Evolutionary conservation across 208 protist genomes (phyloP), one percentile per base, ranked within the genome.

Genomic region (Phytomonas francai): DNA sequence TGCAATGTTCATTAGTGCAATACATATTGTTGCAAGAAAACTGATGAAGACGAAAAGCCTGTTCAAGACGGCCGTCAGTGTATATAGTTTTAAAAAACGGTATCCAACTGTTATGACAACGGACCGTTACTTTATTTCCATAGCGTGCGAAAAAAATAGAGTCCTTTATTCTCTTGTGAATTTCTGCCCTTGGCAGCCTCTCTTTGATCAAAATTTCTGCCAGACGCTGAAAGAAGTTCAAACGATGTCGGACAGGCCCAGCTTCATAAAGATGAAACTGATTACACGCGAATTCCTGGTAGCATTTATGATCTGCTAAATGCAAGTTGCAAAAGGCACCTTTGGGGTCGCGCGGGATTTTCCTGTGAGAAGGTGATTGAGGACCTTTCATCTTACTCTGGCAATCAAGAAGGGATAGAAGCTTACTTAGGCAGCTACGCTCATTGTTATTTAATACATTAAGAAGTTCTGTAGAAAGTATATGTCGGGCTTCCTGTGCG

Each of bases 11-110:
- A 68, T 92, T 76, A 0, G 65, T 69, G 42, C 88, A 94, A 19
- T 56, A 75, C 33, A 74, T 66, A 64, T 89, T 72, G 59, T 74
- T 81, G 67, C 88, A 94, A 8, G 76, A 76, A 59, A 77, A 84
- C 51, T 79, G 68, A 59, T 88, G 79, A 29, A 74, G 63, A 29
- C 88, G 88, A 69, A 94, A 91, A 19, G 88, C 88, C 57, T 94
- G 88, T 39, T 86, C 84, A 9, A 94, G 80, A 8, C 88, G 79
- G 8, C 88, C 88, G 33, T 89, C 88, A 0, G 88, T 94, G 73
- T 91, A 94, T 8, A 92, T 29, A 6, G 88, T 94, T 68, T 94
- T 94, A 63, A 94, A 94, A 65, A 94, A 94, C 1, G 88, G 88
- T 80, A 92, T 87, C 80, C 83, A 90, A 65, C 69, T 89, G 28